phyloP scores from a whole-genome alignment of 2,329 filamentous ascomycete genomes.

The Neonectria sp. region DNA sequence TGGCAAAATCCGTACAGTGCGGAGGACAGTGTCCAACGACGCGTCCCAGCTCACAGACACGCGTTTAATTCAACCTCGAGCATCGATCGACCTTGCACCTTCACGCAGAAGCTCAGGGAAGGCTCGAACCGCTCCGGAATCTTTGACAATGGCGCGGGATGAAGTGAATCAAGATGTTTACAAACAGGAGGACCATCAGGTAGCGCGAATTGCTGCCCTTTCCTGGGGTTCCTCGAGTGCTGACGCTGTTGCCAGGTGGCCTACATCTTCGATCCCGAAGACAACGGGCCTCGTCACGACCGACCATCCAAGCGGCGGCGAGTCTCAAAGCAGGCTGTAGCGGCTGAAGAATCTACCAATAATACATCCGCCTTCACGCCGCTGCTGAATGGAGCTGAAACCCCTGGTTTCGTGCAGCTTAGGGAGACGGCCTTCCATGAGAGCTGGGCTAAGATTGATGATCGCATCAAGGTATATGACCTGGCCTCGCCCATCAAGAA shows the following conservation, averaged over 20 bases:
- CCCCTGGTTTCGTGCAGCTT: slow-evolving; percentile 61
- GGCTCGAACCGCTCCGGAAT: slow-evolving; percentile 1
- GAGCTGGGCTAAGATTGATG: slow-evolving; percentile 76
- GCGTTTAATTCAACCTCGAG: slow-evolving; percentile 35
- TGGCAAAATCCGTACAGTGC: slow-evolving; percentile 36
- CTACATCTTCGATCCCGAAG: slow-evolving; percentile 72
- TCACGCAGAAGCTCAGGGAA: slow-evolving; percentile 11
- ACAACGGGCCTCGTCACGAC: slow-evolving; percentile 52
- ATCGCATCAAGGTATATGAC: slow-evolving; percentile 67
- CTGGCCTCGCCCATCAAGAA: slow-evolving; percentile 36
- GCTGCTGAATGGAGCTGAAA: slow-evolving; percentile 70
- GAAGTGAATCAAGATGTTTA: slow-evolving; percentile 45
- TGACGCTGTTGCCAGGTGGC: slow-evolving; percentile 63
- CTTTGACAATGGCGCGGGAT: slow-evolving; percentile 44
- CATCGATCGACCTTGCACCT: slow-evolving; percentile 28
- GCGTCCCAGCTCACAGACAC: slow-evolving; percentile 35
- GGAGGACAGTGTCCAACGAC: slow-evolving; percentile 28
- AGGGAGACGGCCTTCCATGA: slow-evolving; percentile 73
- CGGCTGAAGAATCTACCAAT: slow-evolving; percentile 25
- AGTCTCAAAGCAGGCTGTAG: slow-evolving; percentile 59
- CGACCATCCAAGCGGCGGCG: slow-evolving; percentile 72
- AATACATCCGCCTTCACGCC: slow-evolving; percentile 60
- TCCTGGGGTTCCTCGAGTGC: slow-evolving; percentile 8
- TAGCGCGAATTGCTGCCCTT: slow-evolving; percentile 38
- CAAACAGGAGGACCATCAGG: slow-evolving; percentile 63